Conservation (phyloP, 1,284 basidiomycete species). For the Malassezia sympodialis region DNA sequence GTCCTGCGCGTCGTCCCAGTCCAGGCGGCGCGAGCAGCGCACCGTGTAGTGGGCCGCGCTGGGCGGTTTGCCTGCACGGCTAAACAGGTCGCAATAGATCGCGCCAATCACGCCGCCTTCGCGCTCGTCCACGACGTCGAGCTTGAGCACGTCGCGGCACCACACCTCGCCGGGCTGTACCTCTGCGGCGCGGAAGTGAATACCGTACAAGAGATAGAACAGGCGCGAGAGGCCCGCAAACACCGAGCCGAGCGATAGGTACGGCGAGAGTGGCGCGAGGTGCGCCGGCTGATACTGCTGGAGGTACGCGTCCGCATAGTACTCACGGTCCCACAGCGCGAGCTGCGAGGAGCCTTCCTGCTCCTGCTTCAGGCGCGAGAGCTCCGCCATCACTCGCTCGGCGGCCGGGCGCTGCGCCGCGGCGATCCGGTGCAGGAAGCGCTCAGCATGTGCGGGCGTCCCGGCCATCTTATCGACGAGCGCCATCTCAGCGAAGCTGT, state of each 20-base stretch:
- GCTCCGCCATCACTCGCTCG: constrained; percentile 24
- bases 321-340: constrained; percentile 43
- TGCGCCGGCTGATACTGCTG: constrained; percentile 19
- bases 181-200: constrained; percentile 32
- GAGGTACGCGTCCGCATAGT: constrained; percentile 35
- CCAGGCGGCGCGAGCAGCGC: constrained; percentile 78
- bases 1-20: constrained; percentile 69
- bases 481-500: constrained; percentile 39
- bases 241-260: constrained; percentile 40
- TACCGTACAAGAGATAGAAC: constrained; percentile 39
- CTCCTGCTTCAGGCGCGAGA: constrained; percentile 27
- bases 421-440: constrained; percentile 34
- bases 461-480: constrained; percentile 46
- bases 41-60: constrained; percentile 97
- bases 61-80: constrained; percentile 70
- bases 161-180: constrained; percentile 66
- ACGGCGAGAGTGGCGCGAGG: constrained; percentile 35
- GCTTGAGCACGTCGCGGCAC: constrained; percentile 75
- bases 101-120: constrained; percentile 70
- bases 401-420: constrained; percentile 33
- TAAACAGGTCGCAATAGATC: constrained; percentile 88
- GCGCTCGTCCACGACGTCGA: constrained; percentile 81
- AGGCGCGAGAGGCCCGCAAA: constrained; percentile 41
- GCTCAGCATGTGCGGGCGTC: constrained; percentile 30
- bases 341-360: constrained; percentile 10